Percentiles rank a stretch among this genome's conserved stretches.
These are phyloP conservation scores for Fusarium nanum DNA, from an alignment of 2,329 filamentous ascomycete species.

Conservation along the genomic window DNA sequence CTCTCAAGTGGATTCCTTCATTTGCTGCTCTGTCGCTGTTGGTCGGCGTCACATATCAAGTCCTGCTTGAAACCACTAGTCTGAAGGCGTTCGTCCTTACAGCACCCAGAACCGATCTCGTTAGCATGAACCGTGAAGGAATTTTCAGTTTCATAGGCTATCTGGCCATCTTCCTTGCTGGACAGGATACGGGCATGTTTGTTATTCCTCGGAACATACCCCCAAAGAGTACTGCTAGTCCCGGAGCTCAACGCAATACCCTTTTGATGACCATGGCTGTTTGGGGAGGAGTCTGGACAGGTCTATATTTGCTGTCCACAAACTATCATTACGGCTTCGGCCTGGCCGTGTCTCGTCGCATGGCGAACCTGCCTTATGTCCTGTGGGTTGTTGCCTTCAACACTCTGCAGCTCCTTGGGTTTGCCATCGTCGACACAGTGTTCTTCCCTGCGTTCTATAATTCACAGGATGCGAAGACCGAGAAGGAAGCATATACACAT, in stretches of 20 bases:
- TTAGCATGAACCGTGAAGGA: conserved; percentile 94
- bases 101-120: conserved; percentile 79
- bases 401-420: conserved; percentile 80
- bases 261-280: conserved; percentile 72
- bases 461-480: conserved; percentile 64
- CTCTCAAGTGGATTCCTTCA: conserved; percentile 77
- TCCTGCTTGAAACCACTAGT: conserved; percentile 78
- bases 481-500: conserved; percentile 71
- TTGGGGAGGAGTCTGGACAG: conserved; percentile 75
- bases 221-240: conserved; percentile 56
- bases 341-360: conserved; percentile 82
- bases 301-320: conserved; percentile 76
- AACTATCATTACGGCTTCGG: conserved; percentile 76
- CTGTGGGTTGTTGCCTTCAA: conserved; percentile 96
- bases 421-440: conserved; percentile 79
- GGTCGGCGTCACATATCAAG: conserved; percentile 77
- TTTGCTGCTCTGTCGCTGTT: conserved; percentile 80
- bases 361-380: conserved; percentile 94
- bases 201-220: conserved; percentile 73
- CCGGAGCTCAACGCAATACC: conserved; percentile 62
- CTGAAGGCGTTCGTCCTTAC: conserved; percentile 86
- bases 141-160: conserved; percentile 97
- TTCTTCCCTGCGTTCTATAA: conserved; percentile 81
- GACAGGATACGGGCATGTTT: conserved; percentile 84
- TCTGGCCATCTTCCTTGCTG: conserved; percentile 91